phyloP scores from a whole-genome alignment of 306 rosid species.

The Trifolium dubium region DNA sequence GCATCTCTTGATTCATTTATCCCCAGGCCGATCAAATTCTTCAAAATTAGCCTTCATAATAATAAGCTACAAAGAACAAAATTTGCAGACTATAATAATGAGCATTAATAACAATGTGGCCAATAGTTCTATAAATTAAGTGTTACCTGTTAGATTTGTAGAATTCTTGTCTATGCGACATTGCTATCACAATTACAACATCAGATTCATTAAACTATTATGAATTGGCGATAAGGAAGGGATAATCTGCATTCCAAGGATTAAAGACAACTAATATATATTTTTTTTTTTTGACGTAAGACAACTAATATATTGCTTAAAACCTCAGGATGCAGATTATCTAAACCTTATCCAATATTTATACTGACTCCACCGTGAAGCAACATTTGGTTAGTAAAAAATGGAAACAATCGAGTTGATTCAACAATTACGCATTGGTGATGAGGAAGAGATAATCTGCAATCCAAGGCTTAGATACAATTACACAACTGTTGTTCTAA shows the following conservation, averaged over 20 bases:
- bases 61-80: too few relatives aligned
- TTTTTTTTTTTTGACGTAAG: too few relatives aligned
- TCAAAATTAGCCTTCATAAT: too few relatives aligned
- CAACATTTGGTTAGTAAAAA: not conserved
- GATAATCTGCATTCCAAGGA: too few relatives aligned
- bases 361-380: not conserved
- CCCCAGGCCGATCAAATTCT: too few relatives aligned
- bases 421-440: not conserved
- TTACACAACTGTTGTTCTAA: not conserved
- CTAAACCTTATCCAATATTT: constrained; percentile 34
- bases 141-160: not conserved
- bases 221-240: too few relatives aligned
- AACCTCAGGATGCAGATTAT: not conserved
- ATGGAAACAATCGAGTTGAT: not conserved
- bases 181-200: not conserved
- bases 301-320: too few relatives aligned
- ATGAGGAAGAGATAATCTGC: not conserved
- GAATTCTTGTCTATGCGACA: not conserved
- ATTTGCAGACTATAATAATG: too few relatives aligned
- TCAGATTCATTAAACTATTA: not conserved
- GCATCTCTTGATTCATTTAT: too few relatives aligned
- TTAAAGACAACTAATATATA: too few relatives aligned
- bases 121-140: too few relatives aligned
- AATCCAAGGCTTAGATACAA: not conserved
- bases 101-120: too few relatives aligned